Evolutionary conservation across 2,329 filamentous ascomycete species (phyloP), one percentile per base, ranked within the genome.

Genomic region (Neofusicoccum laricinum): DNA sequence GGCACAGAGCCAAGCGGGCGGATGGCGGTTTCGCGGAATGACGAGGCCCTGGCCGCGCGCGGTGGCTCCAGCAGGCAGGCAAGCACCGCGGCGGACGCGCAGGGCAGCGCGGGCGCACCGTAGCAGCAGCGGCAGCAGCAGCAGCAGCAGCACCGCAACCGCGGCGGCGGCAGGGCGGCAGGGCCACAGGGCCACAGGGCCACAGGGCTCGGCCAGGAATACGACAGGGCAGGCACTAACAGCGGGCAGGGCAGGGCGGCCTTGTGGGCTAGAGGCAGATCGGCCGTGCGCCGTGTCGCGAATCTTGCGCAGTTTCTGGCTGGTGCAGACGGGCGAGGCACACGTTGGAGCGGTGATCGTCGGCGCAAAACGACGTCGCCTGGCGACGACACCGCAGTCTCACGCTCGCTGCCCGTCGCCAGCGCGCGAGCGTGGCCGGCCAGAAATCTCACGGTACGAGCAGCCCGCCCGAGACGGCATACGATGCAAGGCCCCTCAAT

Each of bases 251-350:
- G n/a, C n/a, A n/a, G n/a, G n/a, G n/a, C n/a, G n/a, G n/a, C n/a
- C n/a, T n/a, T n/a, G n/a, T n/a, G 25, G 8, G 50, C n/a, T 46
- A 36, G 25, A 19, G 15, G 55, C 41, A 59, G 53, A 58, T 58
- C 55, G 55, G 55, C 55, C 55, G 55, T 59, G 55, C 55, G 38
- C 53, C 38, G 53, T 46, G 41, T 59, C 55, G 55, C 55, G 55
- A 59, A 59, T 59, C 55, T 59, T 46, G 6, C 38, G 25, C 41
- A 30, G 41, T 59, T 57, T 19, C 50, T 36, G 50, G 34, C 49
- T 32, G 17, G 32, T 21, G 25, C 25, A 30, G 25, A 6, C 25
- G 25, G 25, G 25, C 25, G 25, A 30, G 25, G 25, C 48, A n/a
- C 25, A n/a, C n/a, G 49, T 53, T 25, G 38, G 38, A 30, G 14